Evolutionary conservation across 2,329 filamentous ascomycete species (phyloP).

Genomic region (Pyricularia sp.): DNA sequence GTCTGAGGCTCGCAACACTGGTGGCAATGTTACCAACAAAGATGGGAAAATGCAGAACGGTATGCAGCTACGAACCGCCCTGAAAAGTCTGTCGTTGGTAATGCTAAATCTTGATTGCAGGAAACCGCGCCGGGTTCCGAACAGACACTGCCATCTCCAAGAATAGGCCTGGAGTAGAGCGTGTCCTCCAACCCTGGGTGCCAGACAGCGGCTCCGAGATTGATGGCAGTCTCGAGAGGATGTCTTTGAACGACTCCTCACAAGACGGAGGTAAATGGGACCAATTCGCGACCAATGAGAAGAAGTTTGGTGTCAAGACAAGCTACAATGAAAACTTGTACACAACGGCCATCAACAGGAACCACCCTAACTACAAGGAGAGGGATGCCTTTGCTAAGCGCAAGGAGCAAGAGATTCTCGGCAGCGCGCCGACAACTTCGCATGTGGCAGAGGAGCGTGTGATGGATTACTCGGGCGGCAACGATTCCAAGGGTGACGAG

Average conservation of each 20-base stretch:
- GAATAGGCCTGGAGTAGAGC: constrained; percentile 57
- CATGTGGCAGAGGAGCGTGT: constrained; percentile 89
- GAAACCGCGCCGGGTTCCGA: constrained; percentile 60
- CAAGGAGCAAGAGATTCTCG: constrained; percentile 85
- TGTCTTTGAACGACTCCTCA: constrained; percentile 21
- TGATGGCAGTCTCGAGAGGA: constrained; percentile 63
- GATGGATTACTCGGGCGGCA: constrained; percentile 52
- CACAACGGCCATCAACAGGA: constrained; percentile 82
- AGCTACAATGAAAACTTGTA: constrained; percentile 94
- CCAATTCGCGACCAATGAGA: constrained; percentile 86
- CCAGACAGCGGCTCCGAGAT: constrained; percentile 52
- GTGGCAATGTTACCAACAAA: constrained; percentile 19
- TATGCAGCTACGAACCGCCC: constrained; percentile 13
- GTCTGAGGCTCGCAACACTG: constrained; percentile 15
- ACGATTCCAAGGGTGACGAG: constrained; percentile 68
- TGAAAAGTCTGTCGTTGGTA: background rate
- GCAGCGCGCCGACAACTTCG: constrained; percentile 59
- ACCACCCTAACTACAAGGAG: constrained; percentile 71
- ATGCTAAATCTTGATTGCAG: constrained; percentile 29
- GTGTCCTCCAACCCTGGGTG: constrained; percentile 74
- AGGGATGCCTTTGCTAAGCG: constrained; percentile 69
- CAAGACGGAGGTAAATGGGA: constrained; percentile 58
- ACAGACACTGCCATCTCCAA: constrained; percentile 87
- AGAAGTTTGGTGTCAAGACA: constrained; percentile 76
- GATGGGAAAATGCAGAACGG: constrained; percentile 29